phyloP scores from a whole-genome alignment of 129 eudicot species.

The Scalesia atractyloides region DNA sequence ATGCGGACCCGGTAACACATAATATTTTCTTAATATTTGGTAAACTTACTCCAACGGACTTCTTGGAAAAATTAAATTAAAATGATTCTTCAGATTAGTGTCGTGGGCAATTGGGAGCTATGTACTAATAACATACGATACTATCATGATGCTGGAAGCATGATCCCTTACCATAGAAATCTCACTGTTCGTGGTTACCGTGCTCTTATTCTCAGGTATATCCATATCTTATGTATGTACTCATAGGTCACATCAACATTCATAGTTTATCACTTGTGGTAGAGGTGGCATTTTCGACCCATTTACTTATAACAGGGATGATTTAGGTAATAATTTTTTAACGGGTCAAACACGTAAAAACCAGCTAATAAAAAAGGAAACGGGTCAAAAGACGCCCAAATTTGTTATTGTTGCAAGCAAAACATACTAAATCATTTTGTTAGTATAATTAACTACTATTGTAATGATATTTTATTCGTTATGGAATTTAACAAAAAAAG shows the following conservation, averaged over 20 bases:
- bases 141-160: constrained; percentile 89
- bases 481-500: not conserved
- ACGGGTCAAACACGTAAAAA: not conserved
- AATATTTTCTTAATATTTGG: not conserved
- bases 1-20: constrained; percentile 75
- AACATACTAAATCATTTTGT: not conserved
- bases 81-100: constrained; percentile 47
- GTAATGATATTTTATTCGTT: not conserved
- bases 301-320: not conserved
- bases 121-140: constrained; percentile 65
- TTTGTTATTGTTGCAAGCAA: not conserved
- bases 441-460: not conserved
- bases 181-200: constrained; percentile 83
- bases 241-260: not conserved
- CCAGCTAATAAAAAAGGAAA: not conserved
- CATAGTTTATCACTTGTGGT: not conserved
- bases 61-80: not conserved
- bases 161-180: constrained; percentile 86
- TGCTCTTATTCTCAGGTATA: constrained; percentile 86
- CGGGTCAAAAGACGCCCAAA: constrained; percentile 1
- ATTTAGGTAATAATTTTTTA: not conserved
- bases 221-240: not conserved
- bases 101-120: constrained; percentile 68
- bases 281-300: not conserved
- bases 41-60: not conserved